Percentiles rank a stretch among this genome's conserved stretches.
Conservation (phyloP, 192 early-diverging fungal genomes). For the Haplosporangium gracile region DNA sequence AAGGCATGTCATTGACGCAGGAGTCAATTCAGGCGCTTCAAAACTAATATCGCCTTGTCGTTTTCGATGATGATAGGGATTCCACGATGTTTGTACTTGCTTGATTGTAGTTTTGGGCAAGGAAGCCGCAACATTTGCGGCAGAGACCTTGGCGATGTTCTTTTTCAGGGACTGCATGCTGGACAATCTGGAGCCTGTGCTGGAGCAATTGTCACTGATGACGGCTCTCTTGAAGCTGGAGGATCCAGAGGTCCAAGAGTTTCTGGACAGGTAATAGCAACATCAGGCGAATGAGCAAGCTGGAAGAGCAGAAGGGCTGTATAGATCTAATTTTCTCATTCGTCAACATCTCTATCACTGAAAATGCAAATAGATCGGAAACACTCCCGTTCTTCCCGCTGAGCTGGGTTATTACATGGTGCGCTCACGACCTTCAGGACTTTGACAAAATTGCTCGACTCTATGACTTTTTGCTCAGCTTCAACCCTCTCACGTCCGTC, state of each 20-base stretch:
- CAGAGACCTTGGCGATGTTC: conserved; percentile 63
- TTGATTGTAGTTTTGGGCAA: conserved; percentile 59
- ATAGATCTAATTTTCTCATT: not conserved
- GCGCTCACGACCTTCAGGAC: conserved; percentile 63
- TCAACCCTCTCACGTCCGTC: conserved; percentile 64
- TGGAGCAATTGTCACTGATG: conserved; percentile 59
- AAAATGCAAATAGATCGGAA: conserved; percentile 39
- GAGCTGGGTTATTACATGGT: conserved; percentile 77
- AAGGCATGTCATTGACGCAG: not conserved
- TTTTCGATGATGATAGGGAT: conserved; percentile 53
- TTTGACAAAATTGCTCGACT: conserved; percentile 59
- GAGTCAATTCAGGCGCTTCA: not conserved
- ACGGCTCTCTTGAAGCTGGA: conserved; percentile 55
- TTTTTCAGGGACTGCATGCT: conserved; percentile 70
- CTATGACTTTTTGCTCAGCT: conserved; percentile 66
- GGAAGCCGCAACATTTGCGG: conserved; percentile 52
- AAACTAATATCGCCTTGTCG: not conserved
- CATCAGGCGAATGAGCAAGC: not conserved
- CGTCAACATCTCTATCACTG: not conserved
- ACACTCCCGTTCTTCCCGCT: conserved; percentile 65
- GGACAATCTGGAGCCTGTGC: conserved; percentile 61
- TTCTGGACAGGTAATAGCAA: conserved; percentile 57
- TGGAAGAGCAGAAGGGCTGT: not conserved
- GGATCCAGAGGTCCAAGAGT: conserved; percentile 59
- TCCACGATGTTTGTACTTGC: conserved; percentile 67